A percentile compares a stretch with the other conserved stretches of the same genome.
Evolutionary conservation across 768 basidiomycete species (phyloP).

Genomic region (Leccinum boreale): DNA sequence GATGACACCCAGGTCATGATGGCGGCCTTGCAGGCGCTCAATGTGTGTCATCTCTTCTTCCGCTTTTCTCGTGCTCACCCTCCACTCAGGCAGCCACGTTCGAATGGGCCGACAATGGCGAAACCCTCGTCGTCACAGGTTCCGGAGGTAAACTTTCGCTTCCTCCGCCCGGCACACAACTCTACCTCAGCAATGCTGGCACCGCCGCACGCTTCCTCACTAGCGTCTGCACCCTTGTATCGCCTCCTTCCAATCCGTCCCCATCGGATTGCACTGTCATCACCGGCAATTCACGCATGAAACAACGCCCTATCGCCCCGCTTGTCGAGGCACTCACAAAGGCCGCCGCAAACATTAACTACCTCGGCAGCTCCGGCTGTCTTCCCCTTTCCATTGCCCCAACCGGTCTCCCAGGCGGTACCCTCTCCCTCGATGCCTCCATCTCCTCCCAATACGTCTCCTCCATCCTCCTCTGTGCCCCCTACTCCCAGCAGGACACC

Average conservation of each 20-base stretch:
- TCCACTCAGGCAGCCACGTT: conserved; percentile 77
- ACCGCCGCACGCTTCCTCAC: conserved; percentile 98
- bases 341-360: conserved; percentile 78
- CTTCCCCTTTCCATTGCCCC: conserved; percentile 86
- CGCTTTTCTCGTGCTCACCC: background rate
- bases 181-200: conserved; percentile 96
- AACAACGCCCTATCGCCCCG: conserved; percentile 95
- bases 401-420: conserved; percentile 76
- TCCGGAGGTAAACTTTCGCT: conserved; percentile 77
- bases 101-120: conserved; percentile 94
- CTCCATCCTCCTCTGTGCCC: conserved; percentile 93
- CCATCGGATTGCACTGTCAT: conserved; percentile 62
- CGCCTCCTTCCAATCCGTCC: conserved; percentile 35
- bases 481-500: conserved; percentile 82
- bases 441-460: conserved; percentile 99
- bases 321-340: conserved; percentile 84
- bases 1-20: conserved; percentile 99
- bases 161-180: conserved; percentile 76
- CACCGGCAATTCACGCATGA: conserved; percentile 98
- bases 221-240: conserved; percentile 90
- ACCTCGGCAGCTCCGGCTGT: conserved; percentile 77
- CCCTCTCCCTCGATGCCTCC: conserved; percentile 84
- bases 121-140: conserved; percentile 89
- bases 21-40: conserved; percentile 83
- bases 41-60: conserved; percentile 42